Evolutionary conservation across 345 rosid genomes (phyloP).

Genomic region (Lumnitzera littorea): DNA sequence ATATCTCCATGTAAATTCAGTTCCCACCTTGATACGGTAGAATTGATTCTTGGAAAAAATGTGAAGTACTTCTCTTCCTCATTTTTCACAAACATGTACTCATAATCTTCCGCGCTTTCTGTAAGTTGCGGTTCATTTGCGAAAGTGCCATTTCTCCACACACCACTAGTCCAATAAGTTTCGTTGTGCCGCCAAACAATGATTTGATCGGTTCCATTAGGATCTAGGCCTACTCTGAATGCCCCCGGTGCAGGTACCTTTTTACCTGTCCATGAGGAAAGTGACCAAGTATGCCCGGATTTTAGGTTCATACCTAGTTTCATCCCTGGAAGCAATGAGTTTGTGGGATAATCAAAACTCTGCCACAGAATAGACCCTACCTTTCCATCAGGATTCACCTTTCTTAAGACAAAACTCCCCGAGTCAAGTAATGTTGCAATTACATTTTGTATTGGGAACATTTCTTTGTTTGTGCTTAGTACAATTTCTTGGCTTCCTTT

Average conservation of each 20-base stretch:
- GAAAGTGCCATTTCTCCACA: conserved; percentile 34
- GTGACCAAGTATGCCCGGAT: conserved; percentile 33
- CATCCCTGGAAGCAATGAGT: conserved; percentile 45
- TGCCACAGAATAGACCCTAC: conserved; percentile 43
- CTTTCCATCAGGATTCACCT: conserved; percentile 15
- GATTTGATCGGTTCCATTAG: conserved; percentile 30
- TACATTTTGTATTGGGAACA: conserved; percentile 11
- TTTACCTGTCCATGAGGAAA: conserved; percentile 45
- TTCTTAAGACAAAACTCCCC: conserved; percentile 39
- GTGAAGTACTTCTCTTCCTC: conserved; percentile 42
- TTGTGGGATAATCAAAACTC: conserved; percentile 56
- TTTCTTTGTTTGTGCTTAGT: conserved; percentile 20
- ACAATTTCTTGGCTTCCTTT: conserved; percentile 19
- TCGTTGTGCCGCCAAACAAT: conserved; percentile 38
- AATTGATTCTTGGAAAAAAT: conserved; percentile 20
- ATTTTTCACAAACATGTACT: conserved; percentile 29
- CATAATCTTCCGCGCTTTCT: conserved; percentile 3
- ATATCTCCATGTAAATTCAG: conserved; percentile 43
- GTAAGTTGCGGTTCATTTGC: too few species aligned
- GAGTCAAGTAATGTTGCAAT: conserved; percentile 39
- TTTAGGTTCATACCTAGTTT: conserved; percentile 44
- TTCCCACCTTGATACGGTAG: conserved; percentile 36
- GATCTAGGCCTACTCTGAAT: conserved; percentile 50
- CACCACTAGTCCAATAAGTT: conserved; percentile 53
- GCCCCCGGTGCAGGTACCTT: conserved; percentile 45